phyloP scores from a whole-genome alignment of 306 rosid genomes.

The Prunus dulcis region DNA sequence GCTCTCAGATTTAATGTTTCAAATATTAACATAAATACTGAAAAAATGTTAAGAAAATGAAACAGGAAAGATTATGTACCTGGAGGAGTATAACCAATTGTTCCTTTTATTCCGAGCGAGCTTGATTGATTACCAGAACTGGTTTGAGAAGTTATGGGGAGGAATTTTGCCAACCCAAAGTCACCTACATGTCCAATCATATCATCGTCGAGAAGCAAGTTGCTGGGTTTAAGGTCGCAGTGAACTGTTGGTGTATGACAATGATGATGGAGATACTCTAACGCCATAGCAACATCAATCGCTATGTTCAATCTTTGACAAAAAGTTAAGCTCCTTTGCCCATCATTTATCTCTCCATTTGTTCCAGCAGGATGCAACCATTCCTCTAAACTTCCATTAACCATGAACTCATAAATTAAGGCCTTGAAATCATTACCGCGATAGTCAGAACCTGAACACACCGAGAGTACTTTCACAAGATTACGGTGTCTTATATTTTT shows the following conservation, averaged over 20 bases:
- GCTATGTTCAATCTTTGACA: conserved; percentile 25
- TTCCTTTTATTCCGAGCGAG: background rate
- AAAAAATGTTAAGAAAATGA: too few relatives aligned
- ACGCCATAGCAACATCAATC: conserved; percentile 34
- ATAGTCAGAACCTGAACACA: conserved; percentile 20
- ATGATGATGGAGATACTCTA: conserved; percentile 34
- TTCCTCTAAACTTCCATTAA: conserved; percentile 27
- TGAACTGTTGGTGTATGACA: conserved; percentile 28
- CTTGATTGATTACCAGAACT: background rate
- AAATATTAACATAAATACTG: too few relatives aligned
- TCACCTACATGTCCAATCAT: conserved; percentile 38
- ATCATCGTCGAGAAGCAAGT: conserved; percentile 23
- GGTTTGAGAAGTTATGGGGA: background rate
- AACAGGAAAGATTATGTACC: background rate
- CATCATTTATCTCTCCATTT: background rate
- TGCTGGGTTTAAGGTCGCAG: conserved; percentile 32
- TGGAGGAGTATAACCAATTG: conserved; percentile 35
- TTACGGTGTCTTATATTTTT: conserved; percentile 34
- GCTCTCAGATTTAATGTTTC: too few relatives aligned
- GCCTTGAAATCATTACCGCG: conserved; percentile 33
- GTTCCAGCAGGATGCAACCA: conserved; percentile 29
- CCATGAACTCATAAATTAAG: conserved; percentile 37
- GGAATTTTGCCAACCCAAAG: conserved; percentile 30
- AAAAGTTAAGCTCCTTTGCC: conserved; percentile 13
- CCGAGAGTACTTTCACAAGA: conserved; percentile 38